These are phyloP conservation scores for Ascochyta koolunga DNA, from an alignment of 2,329 filamentous ascomycete genomes.

Conservation along the genomic window DNA sequence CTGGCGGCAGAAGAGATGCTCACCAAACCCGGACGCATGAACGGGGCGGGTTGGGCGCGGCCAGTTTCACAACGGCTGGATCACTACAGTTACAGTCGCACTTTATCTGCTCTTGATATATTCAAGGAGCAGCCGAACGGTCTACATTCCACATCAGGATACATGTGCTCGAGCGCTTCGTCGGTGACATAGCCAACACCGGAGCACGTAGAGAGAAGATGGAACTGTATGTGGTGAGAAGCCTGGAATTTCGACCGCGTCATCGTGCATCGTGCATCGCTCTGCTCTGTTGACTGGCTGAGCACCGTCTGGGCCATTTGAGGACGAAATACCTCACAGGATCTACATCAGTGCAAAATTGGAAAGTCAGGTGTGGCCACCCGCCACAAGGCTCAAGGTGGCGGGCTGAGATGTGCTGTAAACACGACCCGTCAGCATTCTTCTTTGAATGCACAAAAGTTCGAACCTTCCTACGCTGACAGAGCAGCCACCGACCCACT, in stretches of 20 bases:
- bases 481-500: not conserved
- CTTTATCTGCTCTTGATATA: not conserved
- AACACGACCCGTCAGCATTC: not conserved
- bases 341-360: not conserved
- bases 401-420: not conserved
- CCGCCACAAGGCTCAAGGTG: not conserved
- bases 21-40: not conserved
- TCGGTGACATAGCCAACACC: not conserved
- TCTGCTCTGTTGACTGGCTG: not conserved
- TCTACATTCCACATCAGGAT: not conserved
- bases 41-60: not conserved
- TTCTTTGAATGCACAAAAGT: too few species aligned
- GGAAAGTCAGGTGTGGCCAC: not conserved
- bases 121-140: not conserved
- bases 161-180: not conserved
- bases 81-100: not conserved
- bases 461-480: not conserved
- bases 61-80: not conserved
- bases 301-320: not conserved
- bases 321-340: not conserved
- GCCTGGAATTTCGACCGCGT: not conserved
- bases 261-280: not conserved
- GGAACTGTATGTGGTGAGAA: not conserved
- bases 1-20: not conserved
- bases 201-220: not conserved